Evolutionary conservation across 768 basidiomycete species (phyloP), one percentile per base, ranked within the genome.

Genomic region (Suillus spraguei): DNA sequence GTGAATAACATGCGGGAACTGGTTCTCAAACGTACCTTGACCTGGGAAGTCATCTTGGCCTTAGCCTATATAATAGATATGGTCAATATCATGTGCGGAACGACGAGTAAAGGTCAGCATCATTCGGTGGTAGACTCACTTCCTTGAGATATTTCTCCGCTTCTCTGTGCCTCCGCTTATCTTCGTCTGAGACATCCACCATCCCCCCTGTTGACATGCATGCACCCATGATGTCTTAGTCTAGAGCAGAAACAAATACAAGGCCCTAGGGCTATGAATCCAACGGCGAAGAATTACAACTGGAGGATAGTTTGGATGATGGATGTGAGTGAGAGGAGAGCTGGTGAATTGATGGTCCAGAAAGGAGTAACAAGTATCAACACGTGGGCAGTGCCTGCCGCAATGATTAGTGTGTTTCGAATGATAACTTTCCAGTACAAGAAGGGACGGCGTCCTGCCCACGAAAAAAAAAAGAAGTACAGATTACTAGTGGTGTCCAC

Each of bases 71-170:
- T 35, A 22, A 64, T 56, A 46, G 39, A n/a, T 35, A 13, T 54
- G 20, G 32, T 58, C 28, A 16, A n/a, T n/a, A 36, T 13, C 9
- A 32, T 58, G 20, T 20, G 52, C 33, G 35, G 49, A 52, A 59
- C 35, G 58, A 63, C 41, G 44, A 49, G 65, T 35, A 59, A 63
- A 11, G 35, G 42, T 55, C 52, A 46, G 54, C 5, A 59, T 59
- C 59, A 60, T 35, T 32, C 8, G 5, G 8, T n/a, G 32, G 46
- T 56, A 50, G 22, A 79, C 84, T 53, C 62, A 90, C 89, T 80
- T 93, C 92, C 73, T 82, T 89, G 63, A 96, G 79, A 68, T 86
- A 83, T 77, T 88, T 91, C 77, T 94, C 92, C 6, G 83, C 92
- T 68, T 89, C 88, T 62, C 80, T 79, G 70, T 93, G 87, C 65